These are phyloP conservation scores for Huntiella savannae DNA, from an alignment of 2,329 filamentous ascomycete species.

Conservation along the genomic window DNA sequence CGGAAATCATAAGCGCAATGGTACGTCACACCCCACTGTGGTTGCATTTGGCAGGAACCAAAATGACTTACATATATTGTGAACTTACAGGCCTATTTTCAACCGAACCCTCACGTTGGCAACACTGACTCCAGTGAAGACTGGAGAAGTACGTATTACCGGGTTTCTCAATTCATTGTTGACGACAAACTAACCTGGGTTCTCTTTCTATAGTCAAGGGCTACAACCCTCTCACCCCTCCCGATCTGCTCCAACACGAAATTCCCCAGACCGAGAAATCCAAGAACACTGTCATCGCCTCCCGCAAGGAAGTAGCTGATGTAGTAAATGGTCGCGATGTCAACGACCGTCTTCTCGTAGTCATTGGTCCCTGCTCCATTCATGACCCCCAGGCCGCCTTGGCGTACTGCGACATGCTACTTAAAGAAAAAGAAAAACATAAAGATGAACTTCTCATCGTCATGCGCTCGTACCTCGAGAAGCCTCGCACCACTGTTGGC, in stretches of 20 bases:
- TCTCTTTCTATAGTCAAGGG: slow-evolving; percentile 49
- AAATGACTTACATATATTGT: neutral
- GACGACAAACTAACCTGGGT: neutral
- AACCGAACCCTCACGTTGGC: slow-evolving; percentile 37
- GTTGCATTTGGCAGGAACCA: neutral
- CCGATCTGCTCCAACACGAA: slow-evolving; percentile 69
- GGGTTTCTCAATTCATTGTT: too few relatives aligned
- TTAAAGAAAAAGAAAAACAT: slow-evolving; percentile 72
- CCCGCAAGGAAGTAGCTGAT: slow-evolving; percentile 46
- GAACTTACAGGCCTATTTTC: slow-evolving; percentile 9
- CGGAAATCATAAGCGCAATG: slow-evolving; percentile 6
- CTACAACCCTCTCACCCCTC: slow-evolving; percentile 84
- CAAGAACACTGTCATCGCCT: slow-evolving; percentile 50
- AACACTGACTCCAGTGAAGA: slow-evolving; percentile 58
- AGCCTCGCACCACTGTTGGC: slow-evolving; percentile 90
- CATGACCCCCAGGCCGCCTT: slow-evolving; percentile 83
- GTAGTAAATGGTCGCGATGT: slow-evolving; percentile 57
- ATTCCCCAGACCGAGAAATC: slow-evolving; percentile 50
- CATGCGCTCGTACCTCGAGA: slow-evolving; percentile 97
- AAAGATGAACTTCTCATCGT: slow-evolving; percentile 79
- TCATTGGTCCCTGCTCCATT: slow-evolving; percentile 91
- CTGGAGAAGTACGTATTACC: slow-evolving; percentile 51
- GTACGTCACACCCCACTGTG: neutral
- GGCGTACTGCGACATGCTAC: slow-evolving; percentile 74
- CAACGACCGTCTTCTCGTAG: slow-evolving; percentile 44